phyloP scores from a whole-genome alignment of 257 asterid genomes.

The Parsonsia alboflavescens region DNA sequence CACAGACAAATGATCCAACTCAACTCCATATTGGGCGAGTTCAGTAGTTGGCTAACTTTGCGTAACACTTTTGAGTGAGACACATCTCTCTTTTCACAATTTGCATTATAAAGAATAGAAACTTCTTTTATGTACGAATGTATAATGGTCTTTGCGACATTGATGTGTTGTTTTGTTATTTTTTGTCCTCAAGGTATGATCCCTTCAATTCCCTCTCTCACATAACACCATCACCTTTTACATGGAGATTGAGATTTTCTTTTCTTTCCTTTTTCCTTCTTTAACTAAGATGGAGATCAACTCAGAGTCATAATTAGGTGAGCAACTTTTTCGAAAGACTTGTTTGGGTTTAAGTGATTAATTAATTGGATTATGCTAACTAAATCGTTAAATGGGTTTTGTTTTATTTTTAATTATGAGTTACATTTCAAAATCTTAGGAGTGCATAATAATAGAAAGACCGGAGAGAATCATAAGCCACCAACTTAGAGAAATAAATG shows the following conservation, averaged over 20 bases:
- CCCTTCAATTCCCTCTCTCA: not conserved
- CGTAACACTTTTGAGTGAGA: conserved; percentile 4
- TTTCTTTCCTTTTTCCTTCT: no score
- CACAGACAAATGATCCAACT: not conserved
- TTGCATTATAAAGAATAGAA: conserved; percentile 17
- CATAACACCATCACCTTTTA: not conserved
- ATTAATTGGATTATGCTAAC: no score
- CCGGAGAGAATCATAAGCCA: no score
- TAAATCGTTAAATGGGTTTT: no score
- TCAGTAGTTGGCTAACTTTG: conserved; percentile 29
- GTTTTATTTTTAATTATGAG: no score
- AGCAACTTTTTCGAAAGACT: no score
- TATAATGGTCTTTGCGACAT: not conserved
- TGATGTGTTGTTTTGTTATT: not conserved
- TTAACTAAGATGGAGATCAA: no score
- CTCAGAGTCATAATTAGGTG: not conserved
- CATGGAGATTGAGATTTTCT: not conserved
- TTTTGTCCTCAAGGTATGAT: not conserved
- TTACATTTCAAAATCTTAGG: no score
- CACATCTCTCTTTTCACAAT: not conserved
- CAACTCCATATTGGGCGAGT: conserved; percentile 18
- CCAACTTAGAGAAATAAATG: no score
- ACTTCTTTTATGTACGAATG: not conserved
- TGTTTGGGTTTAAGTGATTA: no score
- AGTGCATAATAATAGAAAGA: no score